Conservation (phyloP, 1,284 basidiomycete species). For the Inonotus obliquus region DNA sequence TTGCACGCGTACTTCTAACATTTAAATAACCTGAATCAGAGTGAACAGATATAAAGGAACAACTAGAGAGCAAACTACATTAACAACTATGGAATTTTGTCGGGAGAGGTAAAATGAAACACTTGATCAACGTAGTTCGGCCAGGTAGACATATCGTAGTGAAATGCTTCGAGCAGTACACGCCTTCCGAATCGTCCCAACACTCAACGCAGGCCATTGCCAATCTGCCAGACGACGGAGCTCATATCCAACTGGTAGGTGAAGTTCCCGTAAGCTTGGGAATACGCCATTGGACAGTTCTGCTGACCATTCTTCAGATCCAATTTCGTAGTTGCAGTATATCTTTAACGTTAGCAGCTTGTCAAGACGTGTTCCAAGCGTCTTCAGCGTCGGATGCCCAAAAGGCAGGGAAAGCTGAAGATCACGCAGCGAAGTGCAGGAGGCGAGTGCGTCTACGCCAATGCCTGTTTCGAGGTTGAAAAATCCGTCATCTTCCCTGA, state of each 20-base stretch:
- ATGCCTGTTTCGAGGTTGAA: background rate
- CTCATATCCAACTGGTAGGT: conserved; percentile 10
- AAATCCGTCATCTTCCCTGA: background rate
- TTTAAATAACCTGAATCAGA: too few species aligned
- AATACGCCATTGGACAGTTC: background rate
- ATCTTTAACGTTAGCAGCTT: background rate
- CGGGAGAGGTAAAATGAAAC: background rate
- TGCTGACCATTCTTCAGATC: conserved; percentile 1
- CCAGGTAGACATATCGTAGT: conserved; percentile 5
- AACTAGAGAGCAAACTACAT: too few species aligned
- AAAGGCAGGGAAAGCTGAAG: conserved; percentile 5
- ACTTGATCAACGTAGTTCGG: background rate
- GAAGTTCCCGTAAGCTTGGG: conserved; percentile 2
- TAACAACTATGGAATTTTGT: too few species aligned
- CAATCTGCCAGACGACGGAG: conserved; percentile 9
- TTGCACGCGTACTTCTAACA: background rate
- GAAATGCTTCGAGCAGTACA: background rate
- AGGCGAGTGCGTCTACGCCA: conserved; percentile 5
- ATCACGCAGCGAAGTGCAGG: conserved; percentile 5
- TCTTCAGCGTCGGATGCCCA: background rate
- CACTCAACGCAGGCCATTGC: background rate
- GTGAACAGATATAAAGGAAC: too few species aligned
- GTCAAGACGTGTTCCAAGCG: background rate
- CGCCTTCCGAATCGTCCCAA: background rate
- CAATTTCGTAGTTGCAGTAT: conserved; percentile 7